Percentiles rank a stretch among this genome's conserved stretches.
phyloP scores from a whole-genome alignment of 1,284 basidiomycete genomes.

The Volvariella volvacea region DNA sequence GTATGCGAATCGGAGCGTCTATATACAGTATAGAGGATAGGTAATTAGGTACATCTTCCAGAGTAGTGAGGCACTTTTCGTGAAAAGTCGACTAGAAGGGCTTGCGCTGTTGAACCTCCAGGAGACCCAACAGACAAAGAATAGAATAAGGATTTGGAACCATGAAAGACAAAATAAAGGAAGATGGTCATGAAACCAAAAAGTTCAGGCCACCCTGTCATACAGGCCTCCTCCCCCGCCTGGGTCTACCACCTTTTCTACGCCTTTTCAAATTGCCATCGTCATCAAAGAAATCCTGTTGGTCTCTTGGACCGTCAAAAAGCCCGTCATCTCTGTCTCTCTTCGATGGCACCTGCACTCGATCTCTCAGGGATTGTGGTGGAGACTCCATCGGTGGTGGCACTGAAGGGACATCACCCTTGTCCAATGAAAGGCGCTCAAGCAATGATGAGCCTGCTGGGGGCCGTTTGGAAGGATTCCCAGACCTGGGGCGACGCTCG shows the following conservation, averaged over 20 bases:
- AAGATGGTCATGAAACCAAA: neutral
- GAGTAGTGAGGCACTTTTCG: too few species aligned
- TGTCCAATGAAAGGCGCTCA: constrained; percentile 24
- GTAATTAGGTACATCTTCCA: too few species aligned
- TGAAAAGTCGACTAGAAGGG: too few species aligned
- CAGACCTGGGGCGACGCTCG: neutral
- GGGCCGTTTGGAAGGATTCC: neutral
- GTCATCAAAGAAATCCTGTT: neutral
- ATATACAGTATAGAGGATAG: too few species aligned
- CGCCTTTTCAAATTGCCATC: constrained; percentile 3
- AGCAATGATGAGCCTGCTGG: constrained; percentile 23
- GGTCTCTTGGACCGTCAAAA: too few species aligned
- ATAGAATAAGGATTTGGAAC: too few species aligned
- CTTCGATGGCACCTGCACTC: constrained; percentile 31
- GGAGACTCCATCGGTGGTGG: constrained; percentile 4
- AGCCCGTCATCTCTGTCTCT: constrained; percentile 10
- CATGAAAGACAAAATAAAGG: neutral
- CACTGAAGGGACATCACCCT: neutral
- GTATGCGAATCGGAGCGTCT: too few species aligned
- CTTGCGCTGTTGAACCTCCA: too few species aligned
- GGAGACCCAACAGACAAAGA: too few species aligned
- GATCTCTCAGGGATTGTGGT: constrained; percentile 28
- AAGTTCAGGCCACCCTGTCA: neutral
- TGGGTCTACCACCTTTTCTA: constrained; percentile 1
- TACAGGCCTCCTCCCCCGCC: constrained; percentile 2